Percentiles rank a stretch among this genome's conserved stretches.
These are phyloP conservation scores for Candida takata DNA, from an alignment of 805 yeast genomes.

Conservation along the genomic window DNA sequence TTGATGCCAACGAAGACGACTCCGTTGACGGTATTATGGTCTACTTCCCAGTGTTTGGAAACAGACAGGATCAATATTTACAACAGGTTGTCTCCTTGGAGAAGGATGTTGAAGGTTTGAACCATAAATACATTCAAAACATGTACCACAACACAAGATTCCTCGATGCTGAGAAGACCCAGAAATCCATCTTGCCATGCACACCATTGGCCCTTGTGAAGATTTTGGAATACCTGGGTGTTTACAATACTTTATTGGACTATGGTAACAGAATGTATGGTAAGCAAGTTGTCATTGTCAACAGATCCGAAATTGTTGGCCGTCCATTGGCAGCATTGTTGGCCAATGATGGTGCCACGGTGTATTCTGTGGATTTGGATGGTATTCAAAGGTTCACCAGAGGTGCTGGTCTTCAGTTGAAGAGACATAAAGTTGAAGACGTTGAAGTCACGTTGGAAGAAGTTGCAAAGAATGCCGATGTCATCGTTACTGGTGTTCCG, in stretches of 20 bases:
- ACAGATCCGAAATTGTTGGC: slow-evolving; percentile 95
- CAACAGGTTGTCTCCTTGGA: slow-evolving; percentile 90
- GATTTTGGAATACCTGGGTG: slow-evolving; percentile 82
- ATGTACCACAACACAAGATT: slow-evolving; percentile 89
- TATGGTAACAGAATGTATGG: slow-evolving; percentile 93
- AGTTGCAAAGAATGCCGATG: slow-evolving; percentile 73
- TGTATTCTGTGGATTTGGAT: slow-evolving; percentile 83
- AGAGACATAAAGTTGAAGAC: slow-evolving; percentile 75
- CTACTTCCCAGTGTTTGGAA: slow-evolving; percentile 95
- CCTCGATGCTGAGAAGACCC: slow-evolving; percentile 59
- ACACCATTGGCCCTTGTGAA: slow-evolving; percentile 95
- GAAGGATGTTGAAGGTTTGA: slow-evolving; percentile 94
- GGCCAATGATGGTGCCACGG: slow-evolving; percentile 97
- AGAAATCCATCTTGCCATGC: slow-evolving; percentile 88
- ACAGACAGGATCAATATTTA: slow-evolving; percentile 88
- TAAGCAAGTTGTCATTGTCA: slow-evolving; percentile 82
- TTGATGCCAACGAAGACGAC: slow-evolving; percentile 74
- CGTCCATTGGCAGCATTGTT: slow-evolving; percentile 92
- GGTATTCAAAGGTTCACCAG: slow-evolving; percentile 88
- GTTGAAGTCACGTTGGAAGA: slow-evolving; percentile 48
- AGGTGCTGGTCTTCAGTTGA: slow-evolving; percentile 80
- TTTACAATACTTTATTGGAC: slow-evolving; percentile 73
- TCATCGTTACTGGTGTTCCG: slow-evolving; percentile 95
- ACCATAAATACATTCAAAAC: slow-evolving; percentile 85
- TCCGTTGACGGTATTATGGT: slow-evolving; percentile 89